phyloP scores from a whole-genome alignment of 108 stramenopile genomes.

The Nannochloropsis gaditana region DNA sequence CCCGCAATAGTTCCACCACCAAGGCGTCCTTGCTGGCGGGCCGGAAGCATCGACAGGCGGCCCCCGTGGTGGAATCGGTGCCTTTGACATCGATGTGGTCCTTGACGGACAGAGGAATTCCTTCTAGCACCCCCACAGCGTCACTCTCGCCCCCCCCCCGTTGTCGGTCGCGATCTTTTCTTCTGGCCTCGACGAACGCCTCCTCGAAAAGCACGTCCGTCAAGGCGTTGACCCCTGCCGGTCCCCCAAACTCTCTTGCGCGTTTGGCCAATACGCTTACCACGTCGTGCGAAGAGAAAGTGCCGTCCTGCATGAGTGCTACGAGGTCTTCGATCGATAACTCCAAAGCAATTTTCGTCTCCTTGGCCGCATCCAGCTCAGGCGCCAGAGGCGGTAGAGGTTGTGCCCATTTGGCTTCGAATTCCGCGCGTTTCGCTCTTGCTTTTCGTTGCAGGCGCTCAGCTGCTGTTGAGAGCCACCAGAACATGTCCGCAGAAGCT shows the following conservation, averaged over 20 bases:
- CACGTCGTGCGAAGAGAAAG: neutral
- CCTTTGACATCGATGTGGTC: slow-evolving; percentile 46
- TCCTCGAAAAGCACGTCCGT: slow-evolving; percentile 56
- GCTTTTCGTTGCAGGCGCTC: neutral
- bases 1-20: slow-evolving; percentile 50
- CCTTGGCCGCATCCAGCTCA: slow-evolving; percentile 15
- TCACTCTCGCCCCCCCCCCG: neutral
- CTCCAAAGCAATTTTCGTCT: neutral
- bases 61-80: slow-evolving; percentile 30
- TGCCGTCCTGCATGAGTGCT: neutral
- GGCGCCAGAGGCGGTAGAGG: neutral
- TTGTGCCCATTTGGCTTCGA: neutral
- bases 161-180: slow-evolving; percentile 28
- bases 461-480: neutral
- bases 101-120: slow-evolving; percentile 53
- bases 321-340: slow-evolving; percentile 1
- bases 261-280: neutral
- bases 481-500: neutral
- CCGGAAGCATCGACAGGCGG: neutral
- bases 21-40: slow-evolving; percentile 43
- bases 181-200: slow-evolving; percentile 33
- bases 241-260: neutral
- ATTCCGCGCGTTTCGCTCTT: neutral
- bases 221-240: slow-evolving; percentile 26
- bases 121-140: slow-evolving; percentile 29